Percentiles rank a stretch among this genome's conserved stretches.
Evolutionary conservation across 2,329 filamentous ascomycete genomes (phyloP).

Genomic region (Intubia oerlemansii): DNA sequence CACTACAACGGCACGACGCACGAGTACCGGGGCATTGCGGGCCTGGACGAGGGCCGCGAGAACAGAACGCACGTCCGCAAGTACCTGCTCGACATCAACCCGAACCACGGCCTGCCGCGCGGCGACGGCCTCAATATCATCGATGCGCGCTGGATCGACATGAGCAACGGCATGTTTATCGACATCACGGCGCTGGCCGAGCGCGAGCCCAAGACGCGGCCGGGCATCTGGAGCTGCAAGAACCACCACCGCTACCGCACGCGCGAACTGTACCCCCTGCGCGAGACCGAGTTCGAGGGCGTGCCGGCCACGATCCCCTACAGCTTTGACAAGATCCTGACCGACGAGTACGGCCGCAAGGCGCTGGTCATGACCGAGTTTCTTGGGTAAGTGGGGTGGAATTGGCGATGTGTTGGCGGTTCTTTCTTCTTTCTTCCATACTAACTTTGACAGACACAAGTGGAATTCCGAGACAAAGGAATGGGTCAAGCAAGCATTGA

Average conservation of each 20-base stretch:
- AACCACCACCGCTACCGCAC: constrained; percentile 54
- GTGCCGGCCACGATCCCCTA: constrained; percentile 49
- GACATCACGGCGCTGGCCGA: constrained; percentile 64
- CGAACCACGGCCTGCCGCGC: constrained; percentile 37
- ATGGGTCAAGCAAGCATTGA: constrained; percentile 29
- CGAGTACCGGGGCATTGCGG: constrained; percentile 24
- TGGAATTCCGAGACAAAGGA: constrained; percentile 36
- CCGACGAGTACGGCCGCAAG: constrained; percentile 42
- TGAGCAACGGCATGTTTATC: constrained; percentile 54
- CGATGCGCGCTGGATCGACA: constrained; percentile 68
- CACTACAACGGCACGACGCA: constrained; percentile 49
- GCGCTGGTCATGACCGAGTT: constrained; percentile 38
- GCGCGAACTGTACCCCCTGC: constrained; percentile 55
- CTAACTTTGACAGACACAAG: constrained; percentile 24
- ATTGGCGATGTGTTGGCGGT: too few relatives aligned
- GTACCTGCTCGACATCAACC: constrained; percentile 63
- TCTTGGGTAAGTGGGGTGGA: constrained; percentile 36
- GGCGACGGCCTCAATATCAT: constrained; percentile 60
- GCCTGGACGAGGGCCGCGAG: constrained; percentile 16
- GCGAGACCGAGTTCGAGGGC: constrained; percentile 54
- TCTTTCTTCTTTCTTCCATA: background rate
- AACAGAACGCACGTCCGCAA: constrained; percentile 18
- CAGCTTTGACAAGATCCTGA: constrained; percentile 41
- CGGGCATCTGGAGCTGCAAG: constrained; percentile 59
- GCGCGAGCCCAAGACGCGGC: constrained; percentile 32